These are phyloP conservation scores for Hypoxylon fuscum DNA, from an alignment of 495 filamentous ascomycete genomes.

Conservation along the genomic window DNA sequence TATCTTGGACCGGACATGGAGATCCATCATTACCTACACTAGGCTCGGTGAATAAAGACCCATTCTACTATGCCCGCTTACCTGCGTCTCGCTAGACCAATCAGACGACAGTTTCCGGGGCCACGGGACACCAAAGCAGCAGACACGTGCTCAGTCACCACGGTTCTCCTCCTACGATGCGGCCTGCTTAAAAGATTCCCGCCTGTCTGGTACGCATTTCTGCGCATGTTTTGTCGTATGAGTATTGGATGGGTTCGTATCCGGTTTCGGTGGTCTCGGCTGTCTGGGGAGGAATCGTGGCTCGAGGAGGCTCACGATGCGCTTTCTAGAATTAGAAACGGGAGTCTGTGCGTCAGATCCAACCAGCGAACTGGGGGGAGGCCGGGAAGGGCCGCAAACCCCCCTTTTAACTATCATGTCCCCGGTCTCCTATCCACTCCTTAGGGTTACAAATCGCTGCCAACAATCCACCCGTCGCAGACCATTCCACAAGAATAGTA, in stretches of 20 bases:
- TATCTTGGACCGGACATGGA: too few relatives aligned
- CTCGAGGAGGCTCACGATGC: constrained; percentile 32
- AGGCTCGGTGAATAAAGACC: constrained; percentile 43
- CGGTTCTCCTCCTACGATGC: constrained; percentile 13
- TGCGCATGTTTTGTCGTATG: constrained; percentile 9
- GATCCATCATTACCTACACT: constrained; percentile 49
- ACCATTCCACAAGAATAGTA: constrained; percentile 33
- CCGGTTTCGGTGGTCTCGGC: constrained; percentile 36
- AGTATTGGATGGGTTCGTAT: constrained; percentile 14
- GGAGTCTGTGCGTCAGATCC: constrained; percentile 42
- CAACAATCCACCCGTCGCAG: constrained; percentile 26
- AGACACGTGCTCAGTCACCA: constrained; percentile 33
- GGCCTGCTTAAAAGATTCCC: constrained; percentile 29
- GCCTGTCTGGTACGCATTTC: constrained; percentile 31
- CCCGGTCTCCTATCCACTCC: constrained; percentile 37
- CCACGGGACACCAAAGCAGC: constrained; percentile 19
- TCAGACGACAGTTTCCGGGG: constrained; percentile 17
- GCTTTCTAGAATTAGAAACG: constrained; percentile 26
- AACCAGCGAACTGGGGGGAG: constrained; percentile 34
- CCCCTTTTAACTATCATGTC: constrained; percentile 10
- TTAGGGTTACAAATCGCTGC: constrained; percentile 35
- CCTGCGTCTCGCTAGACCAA: constrained; percentile 33
- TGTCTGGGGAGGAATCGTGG: constrained; percentile 3
- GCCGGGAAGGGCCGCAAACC: constrained; percentile 40
- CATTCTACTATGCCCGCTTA: constrained; percentile 19